Base-by-base conservation (phyloP, 164 flowering plant genomes). In the Platanus orientalis region DNA sequence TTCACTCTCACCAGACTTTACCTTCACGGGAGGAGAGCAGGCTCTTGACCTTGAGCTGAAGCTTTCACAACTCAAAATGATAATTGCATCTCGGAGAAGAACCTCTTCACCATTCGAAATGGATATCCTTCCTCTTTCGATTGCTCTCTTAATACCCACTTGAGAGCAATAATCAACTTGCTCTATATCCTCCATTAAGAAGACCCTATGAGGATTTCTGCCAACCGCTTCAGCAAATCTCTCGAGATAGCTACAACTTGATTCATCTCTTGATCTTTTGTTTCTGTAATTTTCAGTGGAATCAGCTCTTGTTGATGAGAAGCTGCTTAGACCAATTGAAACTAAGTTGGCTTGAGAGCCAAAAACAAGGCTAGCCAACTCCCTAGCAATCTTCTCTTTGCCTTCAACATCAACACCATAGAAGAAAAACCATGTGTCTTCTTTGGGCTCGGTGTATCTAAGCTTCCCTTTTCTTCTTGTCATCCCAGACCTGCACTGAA, bases 361-460 rank as follows among this genome's bases (percentile, higher is more conserved):
- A 49, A 92, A 95, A 40, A 95, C 78, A 29, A 83, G 76, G 67
- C 66, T 69, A 44, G 97, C 96, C 60, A 95, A 62, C 55, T 92
- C 98, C 60, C 76, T 79, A 0, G 86, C 92, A 13, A 90, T 71
- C 72, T 75, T 84, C 66, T 82, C 87, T 66, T 95, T 92, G 0
- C 82, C 91, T 40, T 82, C 81, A 2, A 49, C 49, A 62, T 95
- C 97, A 23, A 68, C 67, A 1, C 99, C 99, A 75, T 83, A 81
- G 66, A 95, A 95, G 54, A 87, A 72, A 59, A 95, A 63, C 96
- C 97, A 95, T 7, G 98, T 87, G 29, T 95, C 99, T 66, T 86
- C 80, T 72, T 90, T 94, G n/a, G 61, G 26, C 36, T 68, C 78
- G 1, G 54, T 48, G 44, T 47, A 57, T 49, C 57, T 64, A 30